A percentile compares a stretch with the other conserved stretches of the same genome.
These are phyloP conservation scores for Mucor lusitanicus DNA, from an alignment of 371 early-diverging fungal species.

Conservation along the genomic window DNA sequence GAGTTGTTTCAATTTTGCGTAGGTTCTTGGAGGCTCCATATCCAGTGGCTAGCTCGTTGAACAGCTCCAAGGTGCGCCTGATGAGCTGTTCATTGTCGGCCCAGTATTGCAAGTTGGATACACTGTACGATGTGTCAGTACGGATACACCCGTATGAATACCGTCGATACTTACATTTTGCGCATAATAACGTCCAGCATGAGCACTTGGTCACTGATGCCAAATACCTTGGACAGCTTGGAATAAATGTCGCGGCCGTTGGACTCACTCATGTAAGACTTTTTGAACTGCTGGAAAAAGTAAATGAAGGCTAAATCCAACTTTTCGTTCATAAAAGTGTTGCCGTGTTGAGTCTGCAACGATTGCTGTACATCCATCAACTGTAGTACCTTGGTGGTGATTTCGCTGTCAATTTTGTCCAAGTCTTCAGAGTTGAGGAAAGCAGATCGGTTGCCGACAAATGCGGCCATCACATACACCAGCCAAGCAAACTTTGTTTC, in stretches of 20 bases:
- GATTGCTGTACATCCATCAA: conserved; percentile 58
- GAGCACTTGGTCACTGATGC: conserved; percentile 55
- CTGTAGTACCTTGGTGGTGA: conserved; percentile 61
- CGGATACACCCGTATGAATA: not conserved
- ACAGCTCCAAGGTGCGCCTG: conserved; percentile 58
- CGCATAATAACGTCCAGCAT: conserved; percentile 73
- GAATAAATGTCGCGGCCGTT: conserved; percentile 50
- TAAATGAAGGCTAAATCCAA: conserved; percentile 79
- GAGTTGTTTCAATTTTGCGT: conserved; percentile 70
- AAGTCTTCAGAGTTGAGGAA: conserved; percentile 66
- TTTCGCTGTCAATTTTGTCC: conserved; percentile 67
- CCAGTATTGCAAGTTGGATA: conserved; percentile 36
- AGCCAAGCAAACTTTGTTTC: conserved; percentile 83
- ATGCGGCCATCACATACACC: conserved; percentile 76
- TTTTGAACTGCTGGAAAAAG: conserved; percentile 76
- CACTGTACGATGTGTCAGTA: conserved; percentile 1
- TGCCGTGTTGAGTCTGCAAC: conserved; percentile 45
- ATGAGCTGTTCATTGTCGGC: conserved; percentile 33
- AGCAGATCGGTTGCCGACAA: conserved; percentile 63
- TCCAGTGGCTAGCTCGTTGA: conserved; percentile 83
- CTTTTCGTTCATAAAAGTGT: conserved; percentile 49
- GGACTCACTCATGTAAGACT: conserved; percentile 71
- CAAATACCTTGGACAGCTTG: conserved; percentile 54
- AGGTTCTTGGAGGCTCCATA: conserved; percentile 72
- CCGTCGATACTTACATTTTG: conserved; percentile 52